Percentiles rank a stretch among this genome's conserved stretches.
Evolutionary conservation across 805 yeast species (phyloP).

Genomic region (Candida germanica): DNA sequence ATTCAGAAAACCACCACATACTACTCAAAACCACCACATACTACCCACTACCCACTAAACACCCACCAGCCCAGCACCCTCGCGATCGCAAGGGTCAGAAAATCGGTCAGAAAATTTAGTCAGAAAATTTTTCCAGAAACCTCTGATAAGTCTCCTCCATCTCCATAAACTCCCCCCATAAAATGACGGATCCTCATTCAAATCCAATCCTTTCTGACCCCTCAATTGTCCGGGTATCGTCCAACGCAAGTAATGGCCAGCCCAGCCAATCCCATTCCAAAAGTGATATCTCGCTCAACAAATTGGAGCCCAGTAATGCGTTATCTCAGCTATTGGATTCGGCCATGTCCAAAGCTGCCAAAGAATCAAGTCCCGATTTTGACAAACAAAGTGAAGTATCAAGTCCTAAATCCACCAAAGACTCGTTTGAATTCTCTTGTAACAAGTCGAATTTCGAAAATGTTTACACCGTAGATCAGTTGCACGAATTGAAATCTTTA

Average conservation of each 20-base stretch:
- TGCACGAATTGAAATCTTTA: slow-evolving; percentile 3
- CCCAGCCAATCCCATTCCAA: not conserved
- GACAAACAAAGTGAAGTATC: slow-evolving; percentile 18
- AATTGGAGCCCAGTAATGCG: slow-evolving; percentile 17
- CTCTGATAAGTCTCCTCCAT: too few relatives aligned
- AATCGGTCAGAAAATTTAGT: too few relatives aligned
- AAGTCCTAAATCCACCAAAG: slow-evolving; percentile 42
- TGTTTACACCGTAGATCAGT: slow-evolving; percentile 11
- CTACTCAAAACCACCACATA: not conserved
- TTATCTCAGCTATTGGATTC: slow-evolving; percentile 42
- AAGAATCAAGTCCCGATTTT: slow-evolving; percentile 38
- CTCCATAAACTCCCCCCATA: too few relatives aligned
- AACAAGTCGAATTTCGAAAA: slow-evolving; percentile 16
- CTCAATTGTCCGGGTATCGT: slow-evolving; percentile 22
- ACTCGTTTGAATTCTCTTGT: slow-evolving; percentile 6
- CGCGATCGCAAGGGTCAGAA: too few relatives aligned
- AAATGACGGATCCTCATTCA: slow-evolving; percentile 8
- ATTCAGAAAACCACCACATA: too few relatives aligned
- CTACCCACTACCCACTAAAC: too few relatives aligned
- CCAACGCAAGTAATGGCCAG: slow-evolving; percentile 1
- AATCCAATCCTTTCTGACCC: slow-evolving; percentile 30
- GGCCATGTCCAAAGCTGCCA: slow-evolving; percentile 47
- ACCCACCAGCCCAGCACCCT: too few relatives aligned
- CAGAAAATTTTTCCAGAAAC: too few relatives aligned
- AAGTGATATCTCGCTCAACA: not conserved